Evolutionary conservation across 2,329 filamentous ascomycete species (phyloP), one percentile per base, ranked within the genome.

Genomic region (Delphinella strobiligena): DNA sequence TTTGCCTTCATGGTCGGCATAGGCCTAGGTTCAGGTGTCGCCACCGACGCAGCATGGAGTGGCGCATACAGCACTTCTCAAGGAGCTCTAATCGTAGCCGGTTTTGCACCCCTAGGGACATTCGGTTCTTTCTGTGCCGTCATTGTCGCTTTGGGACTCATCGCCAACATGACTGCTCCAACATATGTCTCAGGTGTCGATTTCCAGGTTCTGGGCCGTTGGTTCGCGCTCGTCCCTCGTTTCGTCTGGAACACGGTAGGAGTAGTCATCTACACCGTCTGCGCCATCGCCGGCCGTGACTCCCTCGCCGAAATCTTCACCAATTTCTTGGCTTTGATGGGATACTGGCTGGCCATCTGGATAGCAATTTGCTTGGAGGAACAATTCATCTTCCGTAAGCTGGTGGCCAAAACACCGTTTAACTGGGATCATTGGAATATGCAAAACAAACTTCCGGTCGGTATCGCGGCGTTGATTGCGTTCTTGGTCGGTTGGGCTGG

Each of bases 111-210:
- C 0, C 63, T 83, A 0, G 71, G 72, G 18, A 61, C 59, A 1
- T 82, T 83, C 47, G 78, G 79, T 41, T 74, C 74, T 42, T 79
- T 83, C 60, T 80, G 76, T 52, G 70, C 74, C 14, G 76, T 80
- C 2, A 50, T 83, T 4, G 64, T 80, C 3, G 76, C 77, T 0
- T 61, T 83, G 2, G 76, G 77, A 3, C 61, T 81, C 1, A 71
- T 82, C 24, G 69, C 75, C 19, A 83, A 83, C 55, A 74, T 76
- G 46, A 71, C 82, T 4, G 68, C 78, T 2, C 72, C 75, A 0
- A 76, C 73, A 1, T 81, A 82, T 56, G 73, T 73, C 10, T 67
- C 74, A 5, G 75, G 76, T 0, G 69, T 83, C n/a, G 75, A 79
- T 46, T 79, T 78, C 48, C 78, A 83, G 52, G 72, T 79, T 32